phyloP scores from a whole-genome alignment of 169 alveolate species.

The Plasmodium inui region DNA sequence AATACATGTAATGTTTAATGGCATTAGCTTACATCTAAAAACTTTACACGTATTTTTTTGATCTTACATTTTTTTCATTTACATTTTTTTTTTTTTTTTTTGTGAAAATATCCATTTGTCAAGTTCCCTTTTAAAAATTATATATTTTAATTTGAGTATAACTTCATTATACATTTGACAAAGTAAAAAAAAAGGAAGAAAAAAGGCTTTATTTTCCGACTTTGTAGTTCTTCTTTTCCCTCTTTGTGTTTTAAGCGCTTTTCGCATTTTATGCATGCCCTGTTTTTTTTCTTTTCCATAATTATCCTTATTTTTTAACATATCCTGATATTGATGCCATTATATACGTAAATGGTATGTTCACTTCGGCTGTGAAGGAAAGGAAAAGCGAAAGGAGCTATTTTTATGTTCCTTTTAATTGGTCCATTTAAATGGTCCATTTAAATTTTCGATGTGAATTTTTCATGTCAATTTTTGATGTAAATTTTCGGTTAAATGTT shows the following conservation, averaged over 20 bases:
- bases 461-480: background rate
- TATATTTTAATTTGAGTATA: slow-evolving; percentile 11
- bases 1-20: slow-evolving; percentile 22
- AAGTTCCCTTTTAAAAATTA: background rate
- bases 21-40: slow-evolving; percentile 61
- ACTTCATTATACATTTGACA: slow-evolving; percentile 7
- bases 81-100: slow-evolving; percentile 3
- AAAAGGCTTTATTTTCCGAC: slow-evolving; percentile 17
- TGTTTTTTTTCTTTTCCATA: slow-evolving; percentile 40
- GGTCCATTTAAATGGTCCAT: slow-evolving; percentile 20
- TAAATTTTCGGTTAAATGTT: background rate
- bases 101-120: slow-evolving; percentile 5
- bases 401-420: background rate
- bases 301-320: slow-evolving; percentile 12
- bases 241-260: slow-evolving; percentile 29
- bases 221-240: slow-evolving; percentile 22
- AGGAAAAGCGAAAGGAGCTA: slow-evolving; percentile 7
- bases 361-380: slow-evolving; percentile 19
- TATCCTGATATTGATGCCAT: slow-evolving; percentile 8
- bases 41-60: slow-evolving; percentile 17
- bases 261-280: background rate
- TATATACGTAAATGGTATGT: slow-evolving; percentile 7
- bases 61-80: slow-evolving; percentile 19
- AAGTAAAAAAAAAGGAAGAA: slow-evolving; percentile 1
- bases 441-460: background rate